Evolutionary conservation across 306 rosid genomes (phyloP).

Genomic region (Begonia fuchsioides): DNA sequence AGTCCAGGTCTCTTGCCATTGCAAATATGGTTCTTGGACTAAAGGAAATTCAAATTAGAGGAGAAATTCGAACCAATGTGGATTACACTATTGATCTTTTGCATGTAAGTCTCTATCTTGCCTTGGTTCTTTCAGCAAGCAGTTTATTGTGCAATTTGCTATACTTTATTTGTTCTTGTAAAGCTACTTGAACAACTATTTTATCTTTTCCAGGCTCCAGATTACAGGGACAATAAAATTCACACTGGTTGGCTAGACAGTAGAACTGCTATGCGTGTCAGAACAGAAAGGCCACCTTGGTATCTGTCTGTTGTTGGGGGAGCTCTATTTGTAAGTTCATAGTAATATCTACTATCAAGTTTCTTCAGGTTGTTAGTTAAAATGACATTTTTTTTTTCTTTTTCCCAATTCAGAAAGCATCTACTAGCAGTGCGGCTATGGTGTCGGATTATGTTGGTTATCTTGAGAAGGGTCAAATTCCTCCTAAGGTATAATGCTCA

Average conservation of each 20-base stretch:
- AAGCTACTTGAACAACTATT: constrained; percentile 17
- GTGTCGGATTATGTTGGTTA: constrained; percentile 95
- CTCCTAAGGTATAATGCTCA: constrained; percentile 69
- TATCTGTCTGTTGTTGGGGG: constrained; percentile 96
- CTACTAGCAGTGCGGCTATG: constrained; percentile 87
- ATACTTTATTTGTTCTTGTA: constrained; percentile 4
- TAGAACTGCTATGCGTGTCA: constrained; percentile 97
- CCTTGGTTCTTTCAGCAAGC: too few species aligned
- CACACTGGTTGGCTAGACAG: constrained; percentile 99
- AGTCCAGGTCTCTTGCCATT: constrained; percentile 85
- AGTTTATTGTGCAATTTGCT: neutral
- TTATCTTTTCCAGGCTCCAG: constrained; percentile 51
- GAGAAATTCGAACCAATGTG: constrained; percentile 92
- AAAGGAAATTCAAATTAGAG: constrained; percentile 97
- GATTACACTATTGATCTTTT: constrained; percentile 93
- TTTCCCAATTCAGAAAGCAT: constrained; percentile 64
- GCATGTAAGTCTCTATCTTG: constrained; percentile 33
- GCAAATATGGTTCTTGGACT: constrained; percentile 97
- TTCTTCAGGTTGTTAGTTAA: constrained; percentile 3
- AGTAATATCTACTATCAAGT: neutral
- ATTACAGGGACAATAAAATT: constrained; percentile 89
- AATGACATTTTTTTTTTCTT: constrained; percentile 8
- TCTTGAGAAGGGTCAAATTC: constrained; percentile 98
- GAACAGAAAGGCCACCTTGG: constrained; percentile 99
- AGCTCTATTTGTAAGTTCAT: constrained; percentile 56